Evolutionary conservation across 352 stramenopile species (phyloP).

Genomic region (Globisporangium takayamanum): DNA sequence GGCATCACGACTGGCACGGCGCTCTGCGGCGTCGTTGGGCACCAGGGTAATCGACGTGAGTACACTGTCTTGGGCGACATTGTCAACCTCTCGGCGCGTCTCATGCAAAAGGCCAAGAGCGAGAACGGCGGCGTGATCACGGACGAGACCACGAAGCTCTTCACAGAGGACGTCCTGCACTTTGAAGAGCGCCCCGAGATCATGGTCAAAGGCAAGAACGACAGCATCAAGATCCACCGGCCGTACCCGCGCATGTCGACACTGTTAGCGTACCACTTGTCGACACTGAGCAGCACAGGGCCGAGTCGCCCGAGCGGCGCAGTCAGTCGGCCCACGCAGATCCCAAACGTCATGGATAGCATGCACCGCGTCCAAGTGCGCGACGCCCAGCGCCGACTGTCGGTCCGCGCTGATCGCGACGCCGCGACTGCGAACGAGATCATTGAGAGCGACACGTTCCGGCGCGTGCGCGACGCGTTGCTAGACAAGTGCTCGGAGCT

Average conservation of each 20-base stretch:
- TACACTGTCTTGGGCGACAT: slow-evolving; percentile 93
- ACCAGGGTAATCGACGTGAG: slow-evolving; percentile 87
- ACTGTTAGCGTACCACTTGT: slow-evolving; percentile 65
- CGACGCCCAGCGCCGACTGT: slow-evolving; percentile 65
- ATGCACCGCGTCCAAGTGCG: slow-evolving; percentile 84
- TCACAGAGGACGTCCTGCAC: slow-evolving; percentile 81
- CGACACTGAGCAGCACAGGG: slow-evolving; percentile 16
- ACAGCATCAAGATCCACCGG: slow-evolving; percentile 85
- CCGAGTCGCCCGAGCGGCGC: slow-evolving; percentile 5
- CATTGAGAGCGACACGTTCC: slow-evolving; percentile 62
- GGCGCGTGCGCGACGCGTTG: slow-evolving; percentile 38
- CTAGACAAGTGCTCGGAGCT: slow-evolving; percentile 61
- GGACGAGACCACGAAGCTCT: slow-evolving; percentile 80
- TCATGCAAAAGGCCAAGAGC: slow-evolving; percentile 89
- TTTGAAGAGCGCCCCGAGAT: slow-evolving; percentile 86
- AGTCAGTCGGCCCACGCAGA: slow-evolving; percentile 27
- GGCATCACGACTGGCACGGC: slow-evolving; percentile 90
- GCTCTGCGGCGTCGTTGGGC: slow-evolving; percentile 90
- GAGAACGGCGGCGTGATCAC: slow-evolving; percentile 85
- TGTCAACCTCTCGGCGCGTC: slow-evolving; percentile 89
- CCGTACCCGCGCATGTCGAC: slow-evolving; percentile 86
- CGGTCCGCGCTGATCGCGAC: slow-evolving; percentile 43
- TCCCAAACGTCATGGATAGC: slow-evolving; percentile 78
- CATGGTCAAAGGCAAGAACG: slow-evolving; percentile 91
- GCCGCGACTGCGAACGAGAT: slow-evolving; percentile 32